phyloP scores from a whole-genome alignment of 306 rosid species.

The Delonix regia region DNA sequence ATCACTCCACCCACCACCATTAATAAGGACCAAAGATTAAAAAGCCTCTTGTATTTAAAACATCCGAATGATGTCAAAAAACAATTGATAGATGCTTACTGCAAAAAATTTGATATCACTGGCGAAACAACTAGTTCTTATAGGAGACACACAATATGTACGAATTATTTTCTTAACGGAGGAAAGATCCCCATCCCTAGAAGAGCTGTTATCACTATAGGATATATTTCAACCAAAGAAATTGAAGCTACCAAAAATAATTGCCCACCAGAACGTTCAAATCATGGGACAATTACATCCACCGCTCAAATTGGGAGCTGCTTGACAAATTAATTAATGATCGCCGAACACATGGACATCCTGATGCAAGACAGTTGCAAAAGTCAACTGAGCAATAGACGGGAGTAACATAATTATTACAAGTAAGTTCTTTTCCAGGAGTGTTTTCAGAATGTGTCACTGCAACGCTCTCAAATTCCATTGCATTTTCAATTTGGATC shows the following conservation, averaged over 20 bases:
- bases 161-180: background rate
- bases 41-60: too few relatives aligned
- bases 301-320: background rate
- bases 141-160: background rate
- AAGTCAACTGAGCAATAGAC: background rate
- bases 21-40: background rate
- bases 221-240: background rate
- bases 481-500: background rate
- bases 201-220: background rate
- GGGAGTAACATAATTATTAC: background rate
- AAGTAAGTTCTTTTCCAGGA: background rate
- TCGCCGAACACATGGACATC: background rate
- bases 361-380: background rate
- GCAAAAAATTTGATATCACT: background rate
- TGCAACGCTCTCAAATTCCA: background rate
- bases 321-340: background rate
- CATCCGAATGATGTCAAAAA: background rate
- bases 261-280: background rate
- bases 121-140: background rate
- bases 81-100: background rate
- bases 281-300: background rate
- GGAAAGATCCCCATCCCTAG: background rate
- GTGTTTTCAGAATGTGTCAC: background rate
- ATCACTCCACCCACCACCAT: too few relatives aligned
- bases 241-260: background rate